Percentiles rank a stretch among this genome's conserved stretches.
Conservation (phyloP, 140 eudicot genomes). For the Ambrosia hybrid region DNA sequence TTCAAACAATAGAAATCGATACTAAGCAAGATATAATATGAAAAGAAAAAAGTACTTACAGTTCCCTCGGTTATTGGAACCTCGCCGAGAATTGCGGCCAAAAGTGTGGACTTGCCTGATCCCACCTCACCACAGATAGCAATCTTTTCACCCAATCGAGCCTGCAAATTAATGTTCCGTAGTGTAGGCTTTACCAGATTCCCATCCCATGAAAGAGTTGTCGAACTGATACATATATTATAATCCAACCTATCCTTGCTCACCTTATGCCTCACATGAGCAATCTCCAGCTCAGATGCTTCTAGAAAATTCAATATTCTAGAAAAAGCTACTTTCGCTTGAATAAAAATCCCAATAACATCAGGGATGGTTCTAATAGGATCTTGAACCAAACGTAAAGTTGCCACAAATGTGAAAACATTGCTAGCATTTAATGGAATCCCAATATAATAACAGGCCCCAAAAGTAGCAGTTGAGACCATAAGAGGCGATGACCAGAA, state of each 20-base stretch:
- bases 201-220: conserved; percentile 79
- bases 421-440: conserved; percentile 81
- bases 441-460: conserved; percentile 74
- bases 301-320: conserved; percentile 82
- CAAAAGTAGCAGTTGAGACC: conserved; percentile 91
- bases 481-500: conserved; percentile 96
- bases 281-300: conserved; percentile 80
- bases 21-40: not conserved
- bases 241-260: conserved; percentile 24
- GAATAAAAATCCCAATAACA: conserved; percentile 82
- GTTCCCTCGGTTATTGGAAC: conserved; percentile 71
- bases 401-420: conserved; percentile 92
- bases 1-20: not conserved
- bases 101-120: conserved; percentile 93
- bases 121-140: conserved; percentile 99
- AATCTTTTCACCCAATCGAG: conserved; percentile 63
- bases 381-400: conserved; percentile 87
- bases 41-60: conserved; percentile 49
- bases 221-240: conserved; percentile 51
- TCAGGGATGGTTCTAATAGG: conserved; percentile 91
- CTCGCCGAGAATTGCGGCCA: conserved; percentile 91
- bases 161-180: conserved; percentile 56
- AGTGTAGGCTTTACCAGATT: conserved; percentile 59
- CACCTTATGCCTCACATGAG: conserved; percentile 47
- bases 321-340: conserved; percentile 79